Conservation (phyloP, 148 eudicot genomes). For the Cornus suecica region DNA sequence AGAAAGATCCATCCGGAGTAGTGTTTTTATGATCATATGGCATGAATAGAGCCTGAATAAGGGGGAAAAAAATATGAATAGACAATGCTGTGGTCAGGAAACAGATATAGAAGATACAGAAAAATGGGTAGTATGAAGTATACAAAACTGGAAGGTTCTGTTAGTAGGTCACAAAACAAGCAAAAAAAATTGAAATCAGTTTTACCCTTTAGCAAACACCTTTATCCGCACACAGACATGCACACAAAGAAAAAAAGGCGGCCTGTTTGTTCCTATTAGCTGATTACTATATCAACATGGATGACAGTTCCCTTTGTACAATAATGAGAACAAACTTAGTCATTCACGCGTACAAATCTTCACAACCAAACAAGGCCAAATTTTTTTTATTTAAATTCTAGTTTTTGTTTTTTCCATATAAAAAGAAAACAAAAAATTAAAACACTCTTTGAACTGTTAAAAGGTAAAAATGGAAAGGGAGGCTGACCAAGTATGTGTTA, state of each 20-base stretch:
- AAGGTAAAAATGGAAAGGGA: too few species aligned
- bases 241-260: background rate
- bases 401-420: too few species aligned
- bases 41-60: conserved; percentile 88
- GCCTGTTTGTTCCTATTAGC: background rate
- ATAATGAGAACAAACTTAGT: background rate
- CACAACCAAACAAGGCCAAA: conserved; percentile 1
- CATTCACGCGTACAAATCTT: background rate
- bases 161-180: background rate
- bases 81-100: conserved; percentile 9
- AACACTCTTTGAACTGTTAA: too few species aligned
- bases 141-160: background rate
- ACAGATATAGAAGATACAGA: background rate
- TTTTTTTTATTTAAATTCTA: too few species aligned
- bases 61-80: conserved; percentile 14
- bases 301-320: background rate
- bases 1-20: conserved; percentile 69
- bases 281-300: background rate
- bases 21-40: conserved; percentile 96
- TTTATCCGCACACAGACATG: background rate
- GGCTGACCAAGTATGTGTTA: background rate
- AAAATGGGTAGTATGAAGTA: background rate
- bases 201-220: background rate
- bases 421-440: background rate
- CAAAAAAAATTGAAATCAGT: background rate